phyloP scores from a whole-genome alignment of 306 rosid species.

The Prunus fruticosa region DNA sequence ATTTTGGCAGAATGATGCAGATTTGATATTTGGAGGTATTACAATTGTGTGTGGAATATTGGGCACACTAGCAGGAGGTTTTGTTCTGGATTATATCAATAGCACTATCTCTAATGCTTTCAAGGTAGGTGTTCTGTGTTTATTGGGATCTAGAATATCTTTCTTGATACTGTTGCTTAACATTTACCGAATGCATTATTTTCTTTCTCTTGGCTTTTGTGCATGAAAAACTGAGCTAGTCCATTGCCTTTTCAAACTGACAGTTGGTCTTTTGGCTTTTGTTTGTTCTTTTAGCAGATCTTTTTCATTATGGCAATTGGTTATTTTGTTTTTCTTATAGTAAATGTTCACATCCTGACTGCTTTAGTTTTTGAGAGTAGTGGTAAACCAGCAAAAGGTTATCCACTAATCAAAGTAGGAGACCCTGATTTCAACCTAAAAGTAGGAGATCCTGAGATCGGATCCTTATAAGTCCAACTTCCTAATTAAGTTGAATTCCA shows the following conservation, averaged over 20 bases:
- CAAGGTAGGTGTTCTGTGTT: constrained; percentile 53
- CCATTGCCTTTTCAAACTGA: background rate
- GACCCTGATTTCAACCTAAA: background rate
- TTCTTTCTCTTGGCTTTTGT: background rate
- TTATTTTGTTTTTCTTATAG: background rate
- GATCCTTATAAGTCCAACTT: background rate
- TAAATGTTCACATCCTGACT: background rate
- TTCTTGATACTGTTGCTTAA: constrained; percentile 9
- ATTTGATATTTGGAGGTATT: constrained; percentile 81
- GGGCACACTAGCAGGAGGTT: constrained; percentile 79
- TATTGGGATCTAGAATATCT: background rate
- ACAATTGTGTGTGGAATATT: constrained; percentile 70
- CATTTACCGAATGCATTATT: background rate
- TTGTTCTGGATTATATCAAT: constrained; percentile 51
- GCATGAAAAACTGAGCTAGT: background rate
- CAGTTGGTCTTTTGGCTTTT: background rate
- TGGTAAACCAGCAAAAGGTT: background rate
- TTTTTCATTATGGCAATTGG: background rate
- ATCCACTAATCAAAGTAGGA: background rate
- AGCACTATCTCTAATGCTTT: constrained; percentile 79
- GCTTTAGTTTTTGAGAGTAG: background rate
- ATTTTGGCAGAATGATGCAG: constrained; percentile 66
- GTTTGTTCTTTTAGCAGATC: background rate
- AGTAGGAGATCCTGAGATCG: background rate
- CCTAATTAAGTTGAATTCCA: background rate